A percentile compares a stretch with the other conserved stretches of the same genome.
These are phyloP conservation scores for Dactylellina haptotyla DNA, from an alignment of 2,329 filamentous ascomycete genomes.

Conservation along the genomic window DNA sequence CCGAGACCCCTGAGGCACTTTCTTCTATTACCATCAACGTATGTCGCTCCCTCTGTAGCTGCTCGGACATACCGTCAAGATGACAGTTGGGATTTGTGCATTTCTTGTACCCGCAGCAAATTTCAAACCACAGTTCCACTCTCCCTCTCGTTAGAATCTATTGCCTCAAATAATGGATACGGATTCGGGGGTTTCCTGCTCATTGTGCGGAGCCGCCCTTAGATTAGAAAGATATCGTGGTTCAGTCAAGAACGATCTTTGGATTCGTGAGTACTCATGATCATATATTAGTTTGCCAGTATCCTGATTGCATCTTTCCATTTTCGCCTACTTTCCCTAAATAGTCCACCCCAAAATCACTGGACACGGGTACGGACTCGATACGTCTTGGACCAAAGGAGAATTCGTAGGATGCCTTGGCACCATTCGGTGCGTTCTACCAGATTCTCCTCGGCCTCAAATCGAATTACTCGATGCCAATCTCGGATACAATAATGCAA, in stretches of 20 bases:
- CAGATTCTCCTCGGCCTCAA: background rate
- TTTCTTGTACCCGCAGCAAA: too few species aligned
- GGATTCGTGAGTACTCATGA: conserved; percentile 20
- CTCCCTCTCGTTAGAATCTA: too few species aligned
- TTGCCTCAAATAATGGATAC: too few species aligned
- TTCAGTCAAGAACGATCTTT: background rate
- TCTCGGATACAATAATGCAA: background rate
- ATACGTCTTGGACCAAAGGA: background rate
- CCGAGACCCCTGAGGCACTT: too few species aligned
- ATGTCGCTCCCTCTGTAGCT: too few species aligned
- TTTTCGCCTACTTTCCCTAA: background rate
- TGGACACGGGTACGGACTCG: conserved; percentile 15
- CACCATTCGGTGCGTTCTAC: too few species aligned
- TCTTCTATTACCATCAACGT: too few species aligned
- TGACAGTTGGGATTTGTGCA: too few species aligned
- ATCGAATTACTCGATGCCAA: conserved; percentile 11
- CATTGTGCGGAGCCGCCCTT: conserved; percentile 11
- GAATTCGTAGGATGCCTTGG: background rate
- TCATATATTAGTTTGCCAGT: background rate
- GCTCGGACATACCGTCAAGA: too few species aligned
- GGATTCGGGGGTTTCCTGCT: conserved; percentile 31
- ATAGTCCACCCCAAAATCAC: conserved; percentile 31
- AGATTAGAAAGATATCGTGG: background rate
- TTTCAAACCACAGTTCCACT: too few species aligned
- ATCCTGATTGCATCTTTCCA: background rate